Evolutionary conservation across 352 stramenopile species (phyloP).

Genomic region (Phytophthora syringae): DNA sequence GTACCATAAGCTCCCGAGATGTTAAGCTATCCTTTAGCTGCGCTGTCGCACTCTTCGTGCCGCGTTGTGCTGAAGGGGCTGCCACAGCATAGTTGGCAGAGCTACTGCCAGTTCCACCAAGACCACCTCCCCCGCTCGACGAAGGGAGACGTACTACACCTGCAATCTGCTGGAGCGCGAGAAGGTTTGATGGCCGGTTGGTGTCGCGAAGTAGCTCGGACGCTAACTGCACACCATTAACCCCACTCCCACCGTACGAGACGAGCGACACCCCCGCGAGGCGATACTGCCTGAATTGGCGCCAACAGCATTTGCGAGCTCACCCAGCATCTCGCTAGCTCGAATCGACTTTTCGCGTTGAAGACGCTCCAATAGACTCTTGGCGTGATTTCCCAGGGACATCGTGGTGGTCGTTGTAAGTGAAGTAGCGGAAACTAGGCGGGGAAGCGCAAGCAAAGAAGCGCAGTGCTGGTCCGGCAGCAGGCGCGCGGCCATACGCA

Average conservation of each 20-base stretch:
- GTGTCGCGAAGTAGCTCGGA: slow-evolving; percentile 89
- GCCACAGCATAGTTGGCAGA: slow-evolving; percentile 44
- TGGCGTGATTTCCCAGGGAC: slow-evolving; percentile 70
- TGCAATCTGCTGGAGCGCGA: slow-evolving; percentile 49
- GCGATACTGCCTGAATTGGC: slow-evolving; percentile 78
- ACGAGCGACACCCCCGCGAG: slow-evolving; percentile 76
- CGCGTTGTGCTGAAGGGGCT: slow-evolving; percentile 39
- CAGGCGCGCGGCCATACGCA: slow-evolving; percentile 84
- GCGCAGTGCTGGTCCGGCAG: slow-evolving; percentile 87
- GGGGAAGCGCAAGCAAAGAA: slow-evolving; percentile 75
- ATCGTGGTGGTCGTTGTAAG: slow-evolving; percentile 76
- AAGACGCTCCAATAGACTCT: slow-evolving; percentile 75
- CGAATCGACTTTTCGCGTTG: slow-evolving; percentile 89
- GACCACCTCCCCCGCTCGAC: slow-evolving; percentile 31
- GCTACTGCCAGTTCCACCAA: slow-evolving; percentile 28
- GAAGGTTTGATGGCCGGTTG: slow-evolving; percentile 75
- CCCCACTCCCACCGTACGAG: slow-evolving; percentile 79
- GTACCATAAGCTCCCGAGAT: slow-evolving; percentile 86
- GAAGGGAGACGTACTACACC: slow-evolving; percentile 44
- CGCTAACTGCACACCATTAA: slow-evolving; percentile 89
- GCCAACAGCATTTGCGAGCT: slow-evolving; percentile 80
- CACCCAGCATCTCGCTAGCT: slow-evolving; percentile 84
- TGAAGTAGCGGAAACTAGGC: slow-evolving; percentile 82
- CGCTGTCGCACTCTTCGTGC: slow-evolving; percentile 47
- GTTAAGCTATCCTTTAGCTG: slow-evolving; percentile 74